Conservation (phyloP, 2,329 filamentous ascomycete genomes). For the Apiospora saccharicola region DNA sequence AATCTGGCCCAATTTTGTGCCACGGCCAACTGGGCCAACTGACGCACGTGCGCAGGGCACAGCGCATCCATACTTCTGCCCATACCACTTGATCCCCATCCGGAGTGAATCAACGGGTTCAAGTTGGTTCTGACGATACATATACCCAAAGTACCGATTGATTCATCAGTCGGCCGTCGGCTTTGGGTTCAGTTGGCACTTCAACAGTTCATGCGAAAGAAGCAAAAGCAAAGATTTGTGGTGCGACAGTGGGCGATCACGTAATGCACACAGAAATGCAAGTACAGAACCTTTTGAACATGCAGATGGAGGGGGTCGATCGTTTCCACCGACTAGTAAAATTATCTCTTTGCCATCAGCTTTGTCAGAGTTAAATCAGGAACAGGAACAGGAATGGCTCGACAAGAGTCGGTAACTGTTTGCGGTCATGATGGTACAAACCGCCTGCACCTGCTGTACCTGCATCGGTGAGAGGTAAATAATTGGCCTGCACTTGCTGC, state of each 20-base stretch:
- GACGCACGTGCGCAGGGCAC: background rate
- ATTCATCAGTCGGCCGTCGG: no score
- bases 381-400: background rate
- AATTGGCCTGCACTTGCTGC: slow-evolving; percentile 2
- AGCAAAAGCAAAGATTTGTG: slow-evolving; percentile 21
- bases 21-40: background rate
- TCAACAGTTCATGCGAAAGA: slow-evolving; percentile 16
- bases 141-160: no score
- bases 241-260: slow-evolving; percentile 15
- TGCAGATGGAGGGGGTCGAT: slow-evolving; percentile 10
- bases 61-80: background rate
- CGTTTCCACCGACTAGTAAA: background rate
- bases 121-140: no score
- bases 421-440: background rate
- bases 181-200: no score
- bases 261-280: background rate
- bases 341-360: background rate
- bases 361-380: background rate
- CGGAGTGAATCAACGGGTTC: background rate
- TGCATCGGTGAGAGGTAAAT: background rate
- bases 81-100: background rate
- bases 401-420: background rate
- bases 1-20: background rate
- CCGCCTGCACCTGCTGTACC: background rate
- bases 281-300: background rate